phyloP scores from a whole-genome alignment of 495 filamentous ascomycete genomes.

The Penicillium salamii region DNA sequence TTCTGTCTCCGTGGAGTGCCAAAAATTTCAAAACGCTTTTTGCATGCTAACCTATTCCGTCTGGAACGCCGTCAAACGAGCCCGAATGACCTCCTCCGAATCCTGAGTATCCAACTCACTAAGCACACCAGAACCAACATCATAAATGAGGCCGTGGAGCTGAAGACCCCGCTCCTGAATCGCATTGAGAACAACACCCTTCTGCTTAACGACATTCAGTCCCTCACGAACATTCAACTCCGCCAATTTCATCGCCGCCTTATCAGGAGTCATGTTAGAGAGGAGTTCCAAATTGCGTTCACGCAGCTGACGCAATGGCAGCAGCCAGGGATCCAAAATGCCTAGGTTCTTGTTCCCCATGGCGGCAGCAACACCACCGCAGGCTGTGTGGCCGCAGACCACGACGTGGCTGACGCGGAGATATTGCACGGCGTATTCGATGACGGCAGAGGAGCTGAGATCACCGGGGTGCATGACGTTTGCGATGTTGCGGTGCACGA shows the following conservation, averaged over 20 bases:
- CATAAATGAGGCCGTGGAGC: slow-evolving; percentile 72
- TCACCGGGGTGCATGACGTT: slow-evolving; percentile 80
- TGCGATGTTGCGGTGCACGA: slow-evolving; percentile 93
- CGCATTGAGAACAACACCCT: slow-evolving; percentile 58
- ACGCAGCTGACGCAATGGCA: slow-evolving; percentile 65
- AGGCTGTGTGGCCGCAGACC: slow-evolving; percentile 78
- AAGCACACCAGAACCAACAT: slow-evolving; percentile 59
- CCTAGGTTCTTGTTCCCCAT: slow-evolving; percentile 67
- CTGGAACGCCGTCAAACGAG: slow-evolving; percentile 42
- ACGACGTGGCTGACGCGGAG: slow-evolving; percentile 81
- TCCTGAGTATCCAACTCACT: slow-evolving; percentile 52
- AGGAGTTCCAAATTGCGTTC: slow-evolving; percentile 40
- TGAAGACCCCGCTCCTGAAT: slow-evolving; percentile 65
- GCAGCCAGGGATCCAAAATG: slow-evolving; percentile 79
- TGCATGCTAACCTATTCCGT: slow-evolving; percentile 14
- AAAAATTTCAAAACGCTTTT: background rate
- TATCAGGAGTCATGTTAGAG: slow-evolving; percentile 50
- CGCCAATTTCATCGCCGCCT: slow-evolving; percentile 52
- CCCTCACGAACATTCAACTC: slow-evolving; percentile 71
- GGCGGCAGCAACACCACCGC: slow-evolving; percentile 73
- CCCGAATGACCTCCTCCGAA: slow-evolving; percentile 36
- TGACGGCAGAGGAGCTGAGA: slow-evolving; percentile 71
- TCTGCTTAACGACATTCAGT: slow-evolving; percentile 59
- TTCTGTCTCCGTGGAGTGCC: background rate
- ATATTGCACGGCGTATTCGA: slow-evolving; percentile 75